phyloP scores from a whole-genome alignment of 2,329 filamentous ascomycete species.

The Ophiostoma himal-ulmi region DNA sequence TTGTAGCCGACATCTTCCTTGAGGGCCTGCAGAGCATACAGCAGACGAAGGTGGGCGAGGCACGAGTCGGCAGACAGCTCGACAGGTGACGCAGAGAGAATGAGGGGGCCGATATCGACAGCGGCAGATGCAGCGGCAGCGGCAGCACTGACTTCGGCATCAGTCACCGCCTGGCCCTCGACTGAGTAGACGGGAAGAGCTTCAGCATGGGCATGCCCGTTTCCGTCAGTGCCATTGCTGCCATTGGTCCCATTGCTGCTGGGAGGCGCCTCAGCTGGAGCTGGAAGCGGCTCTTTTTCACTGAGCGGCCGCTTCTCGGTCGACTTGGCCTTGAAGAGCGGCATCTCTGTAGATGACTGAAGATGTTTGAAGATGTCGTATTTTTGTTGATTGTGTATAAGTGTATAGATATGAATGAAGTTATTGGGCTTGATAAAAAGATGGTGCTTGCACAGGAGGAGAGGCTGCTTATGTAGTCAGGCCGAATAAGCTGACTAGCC shows the following conservation, averaged over 20 bases:
- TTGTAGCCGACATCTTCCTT: conserved; percentile 61
- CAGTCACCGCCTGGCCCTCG: background rate
- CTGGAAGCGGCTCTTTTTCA: background rate
- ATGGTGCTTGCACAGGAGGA: background rate
- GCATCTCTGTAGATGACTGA: background rate
- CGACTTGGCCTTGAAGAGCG: conserved; percentile 2
- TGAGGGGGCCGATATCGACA: conserved; percentile 7
- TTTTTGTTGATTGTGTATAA: background rate
- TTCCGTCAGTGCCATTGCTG: background rate
- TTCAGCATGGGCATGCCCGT: background rate
- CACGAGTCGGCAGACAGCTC: conserved; percentile 46
- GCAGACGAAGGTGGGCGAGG: conserved; percentile 66
- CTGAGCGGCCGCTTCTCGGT: background rate
- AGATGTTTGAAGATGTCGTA: background rate
- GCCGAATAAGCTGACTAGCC: background rate
- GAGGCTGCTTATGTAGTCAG: background rate
- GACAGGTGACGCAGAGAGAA: background rate
- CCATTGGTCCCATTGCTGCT: background rate
- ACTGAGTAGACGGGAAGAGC: conserved; percentile 16
- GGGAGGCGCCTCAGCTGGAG: background rate
- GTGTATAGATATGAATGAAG: too few relatives aligned
- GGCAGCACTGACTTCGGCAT: conserved; percentile 5
- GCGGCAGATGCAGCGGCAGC: background rate
- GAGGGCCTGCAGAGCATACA: conserved; percentile 61
- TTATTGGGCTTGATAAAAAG: background rate